These are phyloP conservation scores for Hemerocallis citrina DNA, from an alignment of 106 monocot genomes.

Conservation along the genomic window DNA sequence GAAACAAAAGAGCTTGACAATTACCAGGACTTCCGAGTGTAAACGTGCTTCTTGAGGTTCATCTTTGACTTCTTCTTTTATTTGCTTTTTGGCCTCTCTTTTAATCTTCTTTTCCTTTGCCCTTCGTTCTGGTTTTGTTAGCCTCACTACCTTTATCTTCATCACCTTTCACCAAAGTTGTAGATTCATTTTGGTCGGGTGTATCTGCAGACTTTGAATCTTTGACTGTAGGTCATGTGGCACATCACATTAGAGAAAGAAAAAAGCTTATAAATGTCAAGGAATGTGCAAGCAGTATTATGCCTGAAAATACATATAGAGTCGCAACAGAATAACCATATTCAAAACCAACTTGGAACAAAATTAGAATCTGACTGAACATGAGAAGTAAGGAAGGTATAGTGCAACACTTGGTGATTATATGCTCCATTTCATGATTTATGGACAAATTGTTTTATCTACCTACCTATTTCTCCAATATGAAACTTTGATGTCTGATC, in stretches of 20 bases:
- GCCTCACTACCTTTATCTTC: constrained; percentile 36
- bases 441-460: too few relatives aligned
- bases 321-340: neutral
- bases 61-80: constrained; percentile 30
- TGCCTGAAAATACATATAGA: neutral
- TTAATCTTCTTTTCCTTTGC: constrained; percentile 67
- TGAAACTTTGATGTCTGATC: too few relatives aligned
- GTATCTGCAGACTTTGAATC: constrained; percentile 11
- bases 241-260: constrained; percentile 5
- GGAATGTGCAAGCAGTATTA: neutral
- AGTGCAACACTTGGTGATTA: too few relatives aligned
- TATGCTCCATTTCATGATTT: too few relatives aligned
- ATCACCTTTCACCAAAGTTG: constrained; percentile 12
- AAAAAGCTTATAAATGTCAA: neutral
- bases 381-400: too few relatives aligned
- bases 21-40: constrained; percentile 85
- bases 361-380: too few relatives aligned
- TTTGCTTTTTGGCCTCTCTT: constrained; percentile 71
- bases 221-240: constrained; percentile 31
- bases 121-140: constrained; percentile 77
- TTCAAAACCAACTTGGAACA: too few relatives aligned
- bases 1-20: neutral
- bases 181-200: constrained; percentile 23
- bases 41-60: constrained; percentile 27
- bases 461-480: too few relatives aligned